These are phyloP conservation scores for Ogataea paraovalis DNA, from an alignment of 805 yeast species.

Conservation along the genomic window DNA sequence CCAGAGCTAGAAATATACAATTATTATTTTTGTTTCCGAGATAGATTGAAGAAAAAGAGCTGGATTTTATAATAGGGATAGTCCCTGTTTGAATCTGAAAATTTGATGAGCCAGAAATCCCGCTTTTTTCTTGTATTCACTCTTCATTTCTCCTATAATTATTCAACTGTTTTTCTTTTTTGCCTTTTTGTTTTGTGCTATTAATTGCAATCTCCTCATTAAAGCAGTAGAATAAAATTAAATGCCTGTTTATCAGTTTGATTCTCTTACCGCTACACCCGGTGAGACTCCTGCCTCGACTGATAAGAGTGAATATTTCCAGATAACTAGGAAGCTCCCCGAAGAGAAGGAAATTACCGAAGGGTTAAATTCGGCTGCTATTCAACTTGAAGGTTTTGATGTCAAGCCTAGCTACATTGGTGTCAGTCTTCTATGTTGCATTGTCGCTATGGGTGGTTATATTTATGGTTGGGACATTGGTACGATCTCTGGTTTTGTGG, in stretches of 20 bases:
- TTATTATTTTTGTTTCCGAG: too few relatives aligned
- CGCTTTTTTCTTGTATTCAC: too few relatives aligned
- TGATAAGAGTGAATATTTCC: not conserved
- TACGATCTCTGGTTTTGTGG: constrained; percentile 68
- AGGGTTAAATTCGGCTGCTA: not conserved
- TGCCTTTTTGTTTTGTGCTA: not conserved
- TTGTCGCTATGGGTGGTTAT: constrained; percentile 72
- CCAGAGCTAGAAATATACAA: too few relatives aligned
- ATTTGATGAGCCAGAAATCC: too few relatives aligned
- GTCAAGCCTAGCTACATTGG: constrained; percentile 15
- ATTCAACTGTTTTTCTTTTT: not conserved
- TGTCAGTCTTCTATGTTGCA: constrained; percentile 38
- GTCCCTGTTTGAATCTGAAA: too few relatives aligned
- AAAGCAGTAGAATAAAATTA: too few relatives aligned
- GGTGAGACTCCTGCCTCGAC: not conserved
- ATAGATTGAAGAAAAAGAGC: too few relatives aligned
- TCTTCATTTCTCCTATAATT: too few relatives aligned
- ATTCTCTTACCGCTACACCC: not conserved
- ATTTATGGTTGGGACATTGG: constrained; percentile 79
- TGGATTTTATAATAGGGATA: too few relatives aligned
- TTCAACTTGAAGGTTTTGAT: not conserved
- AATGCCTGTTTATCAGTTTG: not conserved
- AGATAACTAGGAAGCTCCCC: not conserved
- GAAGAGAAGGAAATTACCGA: not conserved
- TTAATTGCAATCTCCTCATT: too few relatives aligned